A percentile compares a stretch with the other conserved stretches of the same genome.
Conservation (phyloP, 2,329 filamentous ascomycete species). For the Ophiocordyceps camponoti-saundersi region DNA sequence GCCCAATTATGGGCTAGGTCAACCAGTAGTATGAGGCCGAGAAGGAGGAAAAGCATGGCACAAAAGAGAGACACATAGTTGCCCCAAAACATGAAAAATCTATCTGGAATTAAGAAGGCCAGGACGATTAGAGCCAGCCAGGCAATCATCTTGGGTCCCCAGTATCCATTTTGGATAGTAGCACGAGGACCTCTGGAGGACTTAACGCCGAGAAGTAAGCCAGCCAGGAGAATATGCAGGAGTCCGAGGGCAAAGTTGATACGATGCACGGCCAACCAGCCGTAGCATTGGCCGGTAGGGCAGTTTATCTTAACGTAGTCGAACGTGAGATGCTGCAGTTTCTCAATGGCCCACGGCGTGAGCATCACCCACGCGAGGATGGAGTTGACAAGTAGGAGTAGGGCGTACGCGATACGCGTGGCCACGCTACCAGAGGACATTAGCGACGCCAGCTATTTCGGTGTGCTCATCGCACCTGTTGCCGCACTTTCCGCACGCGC, state of each 20-base stretch:
- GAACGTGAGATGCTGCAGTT: conserved; percentile 77
- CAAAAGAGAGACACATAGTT: conserved; percentile 81
- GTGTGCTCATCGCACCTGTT: conserved; percentile 48
- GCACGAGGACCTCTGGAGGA: conserved; percentile 79
- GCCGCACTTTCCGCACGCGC: conserved; percentile 88
- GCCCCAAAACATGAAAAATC: conserved; percentile 89
- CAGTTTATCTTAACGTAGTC: conserved; percentile 96
- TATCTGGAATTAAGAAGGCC: conserved; percentile 89
- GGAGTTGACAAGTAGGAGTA: conserved; percentile 90
- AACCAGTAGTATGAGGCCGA: conserved; percentile 82
- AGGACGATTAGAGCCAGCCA: conserved; percentile 79
- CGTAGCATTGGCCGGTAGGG: conserved; percentile 77
- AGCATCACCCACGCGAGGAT: conserved; percentile 98
- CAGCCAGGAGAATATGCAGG: conserved; percentile 76
- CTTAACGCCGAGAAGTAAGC: conserved; percentile 71
- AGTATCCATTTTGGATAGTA: conserved; percentile 91
- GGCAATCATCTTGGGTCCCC: conserved; percentile 85
- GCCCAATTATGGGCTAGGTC: conserved; percentile 96
- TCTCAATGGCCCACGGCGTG: conserved; percentile 94
- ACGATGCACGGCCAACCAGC: conserved; percentile 89
- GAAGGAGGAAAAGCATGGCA: conserved; percentile 83
- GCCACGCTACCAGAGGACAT: conserved; percentile 49
- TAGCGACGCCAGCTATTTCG: neutral
- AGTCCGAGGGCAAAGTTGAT: conserved; percentile 95
- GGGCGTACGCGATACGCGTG: conserved; percentile 88